A percentile compares a stretch with the other conserved stretches of the same genome.
Evolutionary conservation across 129 eudicot genomes (phyloP).

Genomic region (Lactuca sativa): DNA sequence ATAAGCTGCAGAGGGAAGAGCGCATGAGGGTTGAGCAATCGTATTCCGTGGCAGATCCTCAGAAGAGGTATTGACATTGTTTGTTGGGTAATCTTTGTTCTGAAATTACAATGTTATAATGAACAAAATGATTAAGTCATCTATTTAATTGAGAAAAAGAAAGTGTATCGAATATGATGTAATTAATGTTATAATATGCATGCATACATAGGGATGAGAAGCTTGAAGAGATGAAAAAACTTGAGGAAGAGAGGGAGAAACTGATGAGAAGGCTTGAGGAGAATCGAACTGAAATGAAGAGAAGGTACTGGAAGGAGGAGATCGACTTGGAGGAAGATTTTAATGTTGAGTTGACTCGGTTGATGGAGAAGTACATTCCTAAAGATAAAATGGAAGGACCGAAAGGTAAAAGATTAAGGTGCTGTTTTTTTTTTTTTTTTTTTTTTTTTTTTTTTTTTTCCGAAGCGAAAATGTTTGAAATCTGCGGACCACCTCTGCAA

Average conservation of each 20-base stretch:
- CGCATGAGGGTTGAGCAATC: constrained; percentile 43
- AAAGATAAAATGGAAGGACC: constrained; percentile 19
- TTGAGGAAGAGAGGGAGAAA: constrained; percentile 51
- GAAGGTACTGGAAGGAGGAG: constrained; percentile 47
- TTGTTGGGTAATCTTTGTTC: not conserved
- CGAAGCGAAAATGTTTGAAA: too few relatives aligned
- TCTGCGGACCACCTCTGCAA: too few relatives aligned
- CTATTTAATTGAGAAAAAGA: too few relatives aligned
- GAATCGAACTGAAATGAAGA: constrained; percentile 44
- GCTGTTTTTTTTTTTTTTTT: too few relatives aligned
- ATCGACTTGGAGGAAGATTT: constrained; percentile 57
- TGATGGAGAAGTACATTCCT: constrained; percentile 65
- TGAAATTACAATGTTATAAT: too few relatives aligned
- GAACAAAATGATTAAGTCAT: too few relatives aligned
- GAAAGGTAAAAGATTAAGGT: constrained; percentile 1
- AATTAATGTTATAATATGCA: not conserved
- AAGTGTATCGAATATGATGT: too few relatives aligned
- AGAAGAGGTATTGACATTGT: constrained; percentile 39
- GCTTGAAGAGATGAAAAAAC: constrained; percentile 50
- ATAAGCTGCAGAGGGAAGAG: constrained; percentile 58
- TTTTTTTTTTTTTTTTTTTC: too few relatives aligned
- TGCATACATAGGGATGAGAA: constrained; percentile 36
- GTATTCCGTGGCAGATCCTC: constrained; percentile 29
- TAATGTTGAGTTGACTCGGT: constrained; percentile 38
- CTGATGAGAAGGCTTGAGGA: constrained; percentile 43